A percentile compares a stretch with the other conserved stretches of the same genome.
phyloP scores from a whole-genome alignment of 2,329 filamentous ascomycete species.

The Ascochyta clinopodiicola region DNA sequence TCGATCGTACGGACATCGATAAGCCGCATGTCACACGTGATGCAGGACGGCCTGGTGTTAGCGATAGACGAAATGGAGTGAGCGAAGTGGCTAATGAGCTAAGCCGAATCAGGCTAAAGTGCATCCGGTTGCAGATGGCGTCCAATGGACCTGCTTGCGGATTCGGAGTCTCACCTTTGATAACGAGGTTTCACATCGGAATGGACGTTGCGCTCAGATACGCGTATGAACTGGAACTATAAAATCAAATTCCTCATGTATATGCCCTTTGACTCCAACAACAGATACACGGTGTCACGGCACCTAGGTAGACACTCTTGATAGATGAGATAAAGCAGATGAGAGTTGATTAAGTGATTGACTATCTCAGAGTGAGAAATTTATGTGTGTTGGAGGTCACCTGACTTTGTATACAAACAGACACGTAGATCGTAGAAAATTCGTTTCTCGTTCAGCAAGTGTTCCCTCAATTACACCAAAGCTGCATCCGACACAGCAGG shows the following conservation, averaged over 20 bases:
- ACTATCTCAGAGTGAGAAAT: too few relatives aligned
- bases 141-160: not conserved
- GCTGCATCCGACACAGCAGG: not conserved
- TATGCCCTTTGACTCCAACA: not conserved
- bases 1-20: constrained; percentile 33
- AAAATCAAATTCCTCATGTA: not conserved
- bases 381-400: too few relatives aligned
- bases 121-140: not conserved
- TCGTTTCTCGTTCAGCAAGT: not conserved
- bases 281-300: not conserved
- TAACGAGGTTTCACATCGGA: not conserved
- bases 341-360: too few relatives aligned
- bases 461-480: too few relatives aligned
- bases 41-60: not conserved
- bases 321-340: too few relatives aligned
- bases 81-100: not conserved
- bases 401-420: not conserved
- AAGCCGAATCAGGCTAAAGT: not conserved
- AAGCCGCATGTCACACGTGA: constrained; percentile 32
- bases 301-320: too few relatives aligned
- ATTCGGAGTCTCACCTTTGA: not conserved
- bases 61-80: not conserved
- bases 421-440: not conserved
- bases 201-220: not conserved
- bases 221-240: not conserved